phyloP scores from a whole-genome alignment of 169 alveolate genomes.

The Plasmodium cynomolgi region DNA sequence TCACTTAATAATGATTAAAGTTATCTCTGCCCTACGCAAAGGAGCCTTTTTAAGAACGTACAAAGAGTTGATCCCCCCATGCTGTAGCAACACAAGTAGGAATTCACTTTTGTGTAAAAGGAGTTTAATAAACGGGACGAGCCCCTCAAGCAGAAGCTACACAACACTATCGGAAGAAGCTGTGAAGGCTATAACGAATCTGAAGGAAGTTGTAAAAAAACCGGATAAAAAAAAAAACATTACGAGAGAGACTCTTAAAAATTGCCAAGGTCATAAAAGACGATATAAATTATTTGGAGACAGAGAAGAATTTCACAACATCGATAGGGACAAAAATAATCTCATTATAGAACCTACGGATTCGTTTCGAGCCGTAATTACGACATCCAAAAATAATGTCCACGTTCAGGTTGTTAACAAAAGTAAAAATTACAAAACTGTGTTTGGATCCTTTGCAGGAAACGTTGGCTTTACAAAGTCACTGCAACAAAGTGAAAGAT shows the following conservation, averaged over 20 bases:
- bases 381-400: slow-evolving; percentile 90
- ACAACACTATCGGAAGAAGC: slow-evolving; percentile 73
- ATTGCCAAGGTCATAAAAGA: slow-evolving; percentile 76
- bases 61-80: neutral
- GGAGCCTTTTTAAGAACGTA: neutral
- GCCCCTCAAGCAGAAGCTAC: neutral
- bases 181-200: slow-evolving; percentile 73
- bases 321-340: slow-evolving; percentile 88
- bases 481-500: slow-evolving; percentile 86
- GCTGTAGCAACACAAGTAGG: neutral
- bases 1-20: neutral
- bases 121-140: slow-evolving; percentile 3
- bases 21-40: neutral
- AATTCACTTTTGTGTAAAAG: neutral
- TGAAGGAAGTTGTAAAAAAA: slow-evolving; percentile 63
- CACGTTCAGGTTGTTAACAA: slow-evolving; percentile 88
- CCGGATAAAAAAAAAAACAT: slow-evolving; percentile 73
- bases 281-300: slow-evolving; percentile 66
- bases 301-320: slow-evolving; percentile 87
- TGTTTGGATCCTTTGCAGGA: slow-evolving; percentile 89
- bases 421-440: slow-evolving; percentile 84
- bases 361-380: slow-evolving; percentile 83
- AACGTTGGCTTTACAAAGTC: slow-evolving; percentile 88
- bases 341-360: slow-evolving; percentile 89
- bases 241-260: slow-evolving; percentile 73